Conservation (phyloP, 176 grass and related monocot species). For the Hyparrhenia diplandra region DNA sequence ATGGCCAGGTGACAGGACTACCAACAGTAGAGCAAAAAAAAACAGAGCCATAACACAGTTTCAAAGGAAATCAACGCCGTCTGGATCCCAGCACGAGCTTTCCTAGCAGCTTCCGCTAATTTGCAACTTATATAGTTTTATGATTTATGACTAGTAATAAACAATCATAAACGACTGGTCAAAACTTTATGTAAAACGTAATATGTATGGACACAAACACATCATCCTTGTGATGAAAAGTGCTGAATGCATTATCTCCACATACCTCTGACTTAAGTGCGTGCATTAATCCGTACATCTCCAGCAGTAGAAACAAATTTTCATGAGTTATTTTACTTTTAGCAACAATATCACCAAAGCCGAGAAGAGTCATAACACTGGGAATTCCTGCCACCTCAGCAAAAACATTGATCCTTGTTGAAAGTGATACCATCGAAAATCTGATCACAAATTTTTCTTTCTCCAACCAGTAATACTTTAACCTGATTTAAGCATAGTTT, state of each 20-base stretch:
- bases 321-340: conserved; percentile 85
- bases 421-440: conserved; percentile 68
- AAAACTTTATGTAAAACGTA: background rate
- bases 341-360: conserved; percentile 89
- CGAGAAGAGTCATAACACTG: conserved; percentile 69
- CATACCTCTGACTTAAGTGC: conserved; percentile 76
- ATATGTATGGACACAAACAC: background rate
- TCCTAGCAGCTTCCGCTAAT: too few relatives aligned
- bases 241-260: conserved; percentile 9
- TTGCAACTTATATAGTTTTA: background rate
- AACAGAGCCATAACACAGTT: too few relatives aligned
- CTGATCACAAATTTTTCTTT: conserved; percentile 76
- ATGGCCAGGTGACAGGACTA: too few relatives aligned
- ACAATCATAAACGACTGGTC: background rate
- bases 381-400: conserved; percentile 65
- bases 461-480: conserved; percentile 71
- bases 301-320: conserved; percentile 79
- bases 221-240: background rate
- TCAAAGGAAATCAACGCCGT: too few relatives aligned
- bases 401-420: conserved; percentile 76
- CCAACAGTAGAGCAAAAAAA: too few relatives aligned
- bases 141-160: too few relatives aligned
- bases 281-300: conserved; percentile 92
- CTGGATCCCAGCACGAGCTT: too few relatives aligned
- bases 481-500: conserved; percentile 46